Percentiles rank a stretch among this genome's conserved stretches.
Conservation (phyloP, 2,329 filamentous ascomycete genomes). For the Colletotrichum tropicale region DNA sequence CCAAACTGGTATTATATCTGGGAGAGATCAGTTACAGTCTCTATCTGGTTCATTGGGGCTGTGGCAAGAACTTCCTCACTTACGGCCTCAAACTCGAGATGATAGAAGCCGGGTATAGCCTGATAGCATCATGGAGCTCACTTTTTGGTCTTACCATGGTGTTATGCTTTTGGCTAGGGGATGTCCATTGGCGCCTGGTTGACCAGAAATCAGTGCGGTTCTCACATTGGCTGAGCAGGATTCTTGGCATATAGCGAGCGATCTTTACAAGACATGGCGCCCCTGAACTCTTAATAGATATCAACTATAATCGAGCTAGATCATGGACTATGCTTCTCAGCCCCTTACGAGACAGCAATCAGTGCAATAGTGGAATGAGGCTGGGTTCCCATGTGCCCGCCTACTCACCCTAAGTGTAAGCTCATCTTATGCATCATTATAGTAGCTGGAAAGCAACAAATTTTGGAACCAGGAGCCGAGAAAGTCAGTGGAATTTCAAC, state of each 20-base stretch:
- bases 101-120: background rate
- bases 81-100: background rate
- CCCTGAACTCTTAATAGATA: background rate
- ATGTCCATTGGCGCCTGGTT: background rate
- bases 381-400: background rate
- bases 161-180: background rate
- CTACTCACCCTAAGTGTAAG: background rate
- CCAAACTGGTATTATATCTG: background rate
- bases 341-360: background rate
- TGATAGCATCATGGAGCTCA: background rate
- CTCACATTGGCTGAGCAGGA: background rate
- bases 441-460: background rate
- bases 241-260: background rate
- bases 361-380: background rate
- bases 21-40: background rate
- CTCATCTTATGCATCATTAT: background rate
- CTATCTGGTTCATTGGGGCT: background rate
- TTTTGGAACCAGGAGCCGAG: background rate
- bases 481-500: background rate
- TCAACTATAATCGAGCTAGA: background rate
- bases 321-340: background rate
- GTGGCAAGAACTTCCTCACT: background rate
- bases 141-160: background rate
- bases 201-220: background rate
- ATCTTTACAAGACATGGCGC: background rate